Evolutionary conservation across 345 rosid species (phyloP).

Genomic region (Sonneratia alba): DNA sequence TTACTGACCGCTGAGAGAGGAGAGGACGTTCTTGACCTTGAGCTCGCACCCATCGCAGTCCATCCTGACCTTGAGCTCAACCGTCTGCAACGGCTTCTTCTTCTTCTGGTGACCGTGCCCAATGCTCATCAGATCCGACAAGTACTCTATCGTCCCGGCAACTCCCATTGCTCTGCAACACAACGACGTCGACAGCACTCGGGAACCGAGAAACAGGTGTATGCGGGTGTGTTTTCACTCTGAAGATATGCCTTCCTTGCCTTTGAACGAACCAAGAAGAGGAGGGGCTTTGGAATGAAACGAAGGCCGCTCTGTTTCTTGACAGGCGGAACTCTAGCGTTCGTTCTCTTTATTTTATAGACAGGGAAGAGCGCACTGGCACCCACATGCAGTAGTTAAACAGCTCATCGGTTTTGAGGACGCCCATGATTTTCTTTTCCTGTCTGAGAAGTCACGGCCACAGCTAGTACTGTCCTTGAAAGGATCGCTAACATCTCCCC

Average conservation of each 20-base stretch:
- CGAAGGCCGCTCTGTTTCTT: slow-evolving; percentile 10
- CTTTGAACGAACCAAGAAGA: not conserved
- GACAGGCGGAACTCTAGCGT: not conserved
- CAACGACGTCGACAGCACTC: not conserved
- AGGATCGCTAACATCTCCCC: too few species aligned
- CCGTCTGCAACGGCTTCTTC: slow-evolving; percentile 66
- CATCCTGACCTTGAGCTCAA: slow-evolving; percentile 91
- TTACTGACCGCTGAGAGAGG: slow-evolving; percentile 47
- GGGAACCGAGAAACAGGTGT: not conserved
- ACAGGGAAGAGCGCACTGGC: not conserved
- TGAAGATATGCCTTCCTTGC: not conserved
- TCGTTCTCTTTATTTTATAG: slow-evolving; percentile 17
- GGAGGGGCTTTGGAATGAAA: slow-evolving; percentile 5
- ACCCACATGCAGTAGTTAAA: not conserved
- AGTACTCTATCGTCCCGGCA: slow-evolving; percentile 67
- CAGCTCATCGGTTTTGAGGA: not conserved
- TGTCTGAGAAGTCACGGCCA: not conserved
- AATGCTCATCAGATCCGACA: slow-evolving; percentile 61
- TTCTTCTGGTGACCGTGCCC: slow-evolving; percentile 46
- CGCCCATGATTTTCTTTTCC: not conserved
- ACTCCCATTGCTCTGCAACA: slow-evolving; percentile 57
- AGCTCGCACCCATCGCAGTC: slow-evolving; percentile 99
- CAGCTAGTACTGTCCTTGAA: not conserved
- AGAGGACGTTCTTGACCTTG: slow-evolving; percentile 75
- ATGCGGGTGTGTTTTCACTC: not conserved